These are phyloP conservation scores for Ascobolus immersus DNA, from an alignment of 495 filamentous ascomycete genomes.

Conservation along the genomic window DNA sequence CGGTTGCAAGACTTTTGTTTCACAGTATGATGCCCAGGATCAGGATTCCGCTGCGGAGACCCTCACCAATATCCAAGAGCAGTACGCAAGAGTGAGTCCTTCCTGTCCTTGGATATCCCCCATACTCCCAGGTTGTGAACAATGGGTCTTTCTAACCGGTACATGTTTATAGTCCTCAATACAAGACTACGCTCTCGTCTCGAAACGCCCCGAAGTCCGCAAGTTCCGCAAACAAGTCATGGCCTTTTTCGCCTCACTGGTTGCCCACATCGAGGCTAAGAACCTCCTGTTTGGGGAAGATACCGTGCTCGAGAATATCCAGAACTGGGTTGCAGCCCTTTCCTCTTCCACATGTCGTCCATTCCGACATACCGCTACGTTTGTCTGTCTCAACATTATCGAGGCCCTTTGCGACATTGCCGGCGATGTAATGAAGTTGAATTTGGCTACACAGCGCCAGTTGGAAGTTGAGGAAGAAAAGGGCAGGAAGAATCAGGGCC, in stretches of 20 bases:
- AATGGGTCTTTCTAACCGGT: conserved; percentile 3
- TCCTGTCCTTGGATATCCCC: no score
- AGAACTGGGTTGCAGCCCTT: conserved; percentile 65
- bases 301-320: conserved; percentile 56
- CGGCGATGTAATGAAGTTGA: conserved; percentile 34
- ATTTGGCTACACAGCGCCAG: conserved; percentile 50
- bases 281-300: conserved; percentile 49
- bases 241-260: conserved; percentile 48
- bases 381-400: conserved; percentile 49
- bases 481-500: conserved; percentile 27
- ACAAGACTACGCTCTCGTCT: conserved; percentile 80
- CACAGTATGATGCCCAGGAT: conserved; percentile 55
- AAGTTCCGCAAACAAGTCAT: conserved; percentile 52
- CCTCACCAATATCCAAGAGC: conserved; percentile 53
- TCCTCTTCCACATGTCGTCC: conserved; percentile 59
- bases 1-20: conserved; percentile 51
- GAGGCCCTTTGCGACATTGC: conserved; percentile 40
- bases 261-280: conserved; percentile 47
- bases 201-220: conserved; percentile 41
- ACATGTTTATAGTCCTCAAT: conserved; percentile 31
- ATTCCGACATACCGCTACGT: conserved; percentile 77
- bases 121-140: neutral
- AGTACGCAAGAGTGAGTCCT: conserved; percentile 38
- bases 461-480: conserved; percentile 66
- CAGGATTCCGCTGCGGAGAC: conserved; percentile 47